Base-by-base conservation (phyloP, 345 rosid genomes). In the Anastatica hierochuntica region DNA sequence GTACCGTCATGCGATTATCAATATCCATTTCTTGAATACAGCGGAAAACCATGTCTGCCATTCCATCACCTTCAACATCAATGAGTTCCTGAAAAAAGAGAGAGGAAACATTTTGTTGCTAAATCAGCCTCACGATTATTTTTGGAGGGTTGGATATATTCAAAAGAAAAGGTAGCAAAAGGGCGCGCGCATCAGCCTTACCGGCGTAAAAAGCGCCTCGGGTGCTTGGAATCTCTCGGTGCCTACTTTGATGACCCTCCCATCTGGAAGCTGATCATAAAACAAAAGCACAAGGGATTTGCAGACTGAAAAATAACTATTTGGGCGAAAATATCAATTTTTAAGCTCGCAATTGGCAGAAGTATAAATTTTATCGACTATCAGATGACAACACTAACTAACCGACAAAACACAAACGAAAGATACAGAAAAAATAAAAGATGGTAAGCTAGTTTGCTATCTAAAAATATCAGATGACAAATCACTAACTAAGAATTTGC, bases 1-100 rank as follows among this genome's bases (percentile, higher is more conserved):
- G 34, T 78, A 92, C 96, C 90, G 69, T 83, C 96, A 92, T 88
- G 19, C 98, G 79, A 64, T 88, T 92, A 76, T 92, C 96, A 17
- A 88, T 88, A 77, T 92, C 98, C 98, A 92, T 88, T 82, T 92
- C 98, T 76, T 88, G 96, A 68, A 92, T 88, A 76, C 98, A 92
- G 68, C 84, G 96, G 63, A 92, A 90, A 60, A 87, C 98, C 98
- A 87, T 92, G 63, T 92, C 96, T 63, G 98, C 98, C 95, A 88
- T 83, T 46, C 98, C 98, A 81, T 92, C 98, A 62, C 96, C 96
- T 78, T 90, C 98, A 64, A 87, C 94, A 70, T 90, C 98, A 58
- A 87, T 83, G 60, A 88, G 94, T 62, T 84, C 98, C 98, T 90
- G 73, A 41, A 54, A 61, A 21, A 2, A 1, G 9, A 27, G 14